Evolutionary conservation across 2,329 filamentous ascomycete genomes (phyloP).

Genomic region (Claviceps fusiformis): DNA sequence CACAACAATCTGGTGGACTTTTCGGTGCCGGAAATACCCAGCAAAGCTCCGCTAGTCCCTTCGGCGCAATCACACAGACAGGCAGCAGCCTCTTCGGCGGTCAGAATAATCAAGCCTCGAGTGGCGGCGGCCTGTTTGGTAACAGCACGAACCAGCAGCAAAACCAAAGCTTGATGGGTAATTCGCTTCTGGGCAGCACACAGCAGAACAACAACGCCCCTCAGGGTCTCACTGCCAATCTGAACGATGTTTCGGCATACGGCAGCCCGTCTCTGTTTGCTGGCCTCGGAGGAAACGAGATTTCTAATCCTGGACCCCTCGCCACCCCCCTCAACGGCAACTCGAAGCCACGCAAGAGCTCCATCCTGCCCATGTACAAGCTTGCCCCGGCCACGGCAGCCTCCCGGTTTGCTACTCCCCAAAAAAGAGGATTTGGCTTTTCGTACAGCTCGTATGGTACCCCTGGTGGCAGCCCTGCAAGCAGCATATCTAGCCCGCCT

Average conservation of each 20-base stretch:
- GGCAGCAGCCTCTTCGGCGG: conserved; percentile 41
- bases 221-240: conserved; percentile 61
- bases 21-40: conserved; percentile 32
- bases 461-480: conserved; percentile 55
- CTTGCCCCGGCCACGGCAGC: conserved; percentile 62
- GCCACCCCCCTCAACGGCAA: conserved; percentile 76
- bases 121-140: conserved; percentile 31
- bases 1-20: conserved; percentile 28
- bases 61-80: conserved; percentile 33
- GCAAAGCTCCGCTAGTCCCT: conserved; percentile 34
- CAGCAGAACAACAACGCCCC: conserved; percentile 37
- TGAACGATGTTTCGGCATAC: conserved; percentile 77
- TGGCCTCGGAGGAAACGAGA: conserved; percentile 49
- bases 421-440: conserved; percentile 80
- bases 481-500: conserved; percentile 52
- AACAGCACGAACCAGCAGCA: conserved; percentile 34
- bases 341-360: conserved; percentile 61
- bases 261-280: conserved; percentile 79
- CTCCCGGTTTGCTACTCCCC: conserved; percentile 68
- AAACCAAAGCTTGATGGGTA: conserved; percentile 29
- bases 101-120: conserved; percentile 31
- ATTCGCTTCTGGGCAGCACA: conserved; percentile 46
- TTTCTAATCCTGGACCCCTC: conserved; percentile 68
- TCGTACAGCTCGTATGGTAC: conserved; percentile 87
- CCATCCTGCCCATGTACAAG: conserved; percentile 76